Percentiles rank a stretch among this genome's conserved stretches.
phyloP scores from a whole-genome alignment of 2,329 filamentous ascomycete genomes.

The Trichoderma harzianum region DNA sequence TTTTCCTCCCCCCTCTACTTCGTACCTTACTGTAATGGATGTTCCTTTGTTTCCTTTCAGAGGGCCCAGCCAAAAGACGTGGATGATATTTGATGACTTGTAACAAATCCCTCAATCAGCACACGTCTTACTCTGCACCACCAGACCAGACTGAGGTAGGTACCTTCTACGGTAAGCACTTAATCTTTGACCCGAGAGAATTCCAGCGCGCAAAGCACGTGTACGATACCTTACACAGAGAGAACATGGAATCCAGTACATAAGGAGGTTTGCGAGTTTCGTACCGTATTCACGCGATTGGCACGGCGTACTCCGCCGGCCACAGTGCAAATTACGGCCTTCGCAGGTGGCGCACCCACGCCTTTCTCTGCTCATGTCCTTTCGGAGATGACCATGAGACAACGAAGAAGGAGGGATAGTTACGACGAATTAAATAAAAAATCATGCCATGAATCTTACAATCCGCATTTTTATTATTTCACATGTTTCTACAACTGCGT shows the following conservation, averaged over 20 bases:
- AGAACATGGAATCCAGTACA: too few relatives aligned
- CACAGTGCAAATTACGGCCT: not conserved
- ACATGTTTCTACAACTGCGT: not conserved
- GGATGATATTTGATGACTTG: not conserved
- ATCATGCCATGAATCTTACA: slow-evolving; percentile 9
- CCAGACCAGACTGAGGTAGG: not conserved
- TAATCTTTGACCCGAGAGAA: not conserved
- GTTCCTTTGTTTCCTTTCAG: not conserved
- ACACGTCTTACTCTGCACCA: not conserved
- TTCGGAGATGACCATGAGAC: slow-evolving; percentile 12
- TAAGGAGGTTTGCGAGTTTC: not conserved
- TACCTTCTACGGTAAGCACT: slow-evolving; percentile 1
- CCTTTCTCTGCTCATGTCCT: not conserved
- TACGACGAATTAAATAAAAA: not conserved
- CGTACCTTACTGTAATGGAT: not conserved
- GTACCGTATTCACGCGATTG: not conserved
- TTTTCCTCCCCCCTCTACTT: not conserved
- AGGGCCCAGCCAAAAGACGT: not conserved
- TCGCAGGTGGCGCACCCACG: not conserved
- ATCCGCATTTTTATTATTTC: not conserved
- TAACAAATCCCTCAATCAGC: not conserved
- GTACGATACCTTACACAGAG: not conserved
- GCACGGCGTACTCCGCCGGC: not conserved
- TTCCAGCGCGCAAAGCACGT: not conserved
- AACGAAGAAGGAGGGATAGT: not conserved